These are phyloP conservation scores for Monilinia fructigena DNA, from an alignment of 2,329 filamentous ascomycete genomes.

Conservation along the genomic window DNA sequence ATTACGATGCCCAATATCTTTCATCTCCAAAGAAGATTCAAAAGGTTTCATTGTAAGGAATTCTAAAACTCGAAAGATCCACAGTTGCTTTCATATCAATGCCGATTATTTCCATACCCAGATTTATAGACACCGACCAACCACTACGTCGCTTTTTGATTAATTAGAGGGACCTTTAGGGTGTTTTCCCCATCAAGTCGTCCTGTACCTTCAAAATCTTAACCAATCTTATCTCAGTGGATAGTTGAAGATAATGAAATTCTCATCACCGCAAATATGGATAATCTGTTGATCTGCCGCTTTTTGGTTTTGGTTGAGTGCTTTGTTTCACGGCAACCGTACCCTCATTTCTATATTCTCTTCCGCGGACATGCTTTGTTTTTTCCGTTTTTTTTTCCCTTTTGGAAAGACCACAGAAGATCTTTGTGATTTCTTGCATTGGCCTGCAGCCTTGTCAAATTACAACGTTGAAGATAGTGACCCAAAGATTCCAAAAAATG, in stretches of 20 bases:
- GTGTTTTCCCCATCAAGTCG: not conserved
- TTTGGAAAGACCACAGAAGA: conserved; percentile 10
- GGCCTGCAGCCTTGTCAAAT: conserved; percentile 9
- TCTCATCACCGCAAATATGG: not conserved
- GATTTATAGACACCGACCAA: too few relatives aligned
- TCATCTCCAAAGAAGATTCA: too few relatives aligned
- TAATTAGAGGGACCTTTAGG: too few relatives aligned
- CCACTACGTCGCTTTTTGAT: too few relatives aligned
- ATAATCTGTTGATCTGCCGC: conserved; percentile 15
- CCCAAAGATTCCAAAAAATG: not conserved
- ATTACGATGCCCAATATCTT: too few relatives aligned
- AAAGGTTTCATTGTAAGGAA: too few relatives aligned
- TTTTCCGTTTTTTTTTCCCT: not conserved
- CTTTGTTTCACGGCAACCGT: not conserved
- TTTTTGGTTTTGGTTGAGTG: not conserved
- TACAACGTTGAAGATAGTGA: conserved; percentile 6
- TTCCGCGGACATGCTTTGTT: not conserved
- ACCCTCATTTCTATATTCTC: not conserved
- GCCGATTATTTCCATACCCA: too few relatives aligned
- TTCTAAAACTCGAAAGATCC: too few relatives aligned
- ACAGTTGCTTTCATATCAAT: too few relatives aligned
- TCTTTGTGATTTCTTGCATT: conserved; percentile 12
- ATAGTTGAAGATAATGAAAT: not conserved
- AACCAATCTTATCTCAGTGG: not conserved
- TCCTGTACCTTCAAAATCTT: not conserved